These are phyloP conservation scores for Starmerella kuoi DNA, from an alignment of 805 yeast species.

Conservation along the genomic window DNA sequence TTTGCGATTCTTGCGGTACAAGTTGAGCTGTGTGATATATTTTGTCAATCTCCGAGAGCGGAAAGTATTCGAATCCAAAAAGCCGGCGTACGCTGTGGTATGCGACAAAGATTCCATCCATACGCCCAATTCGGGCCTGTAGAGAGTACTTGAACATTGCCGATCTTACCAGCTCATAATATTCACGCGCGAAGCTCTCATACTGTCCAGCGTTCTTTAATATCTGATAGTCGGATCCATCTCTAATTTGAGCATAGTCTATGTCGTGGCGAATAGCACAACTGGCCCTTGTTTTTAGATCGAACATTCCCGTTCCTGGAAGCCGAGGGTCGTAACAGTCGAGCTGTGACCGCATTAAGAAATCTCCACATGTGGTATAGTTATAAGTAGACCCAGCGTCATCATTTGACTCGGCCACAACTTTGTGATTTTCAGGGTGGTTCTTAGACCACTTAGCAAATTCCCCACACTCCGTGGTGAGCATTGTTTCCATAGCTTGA, in stretches of 20 bases:
- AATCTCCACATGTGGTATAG: slow-evolving; percentile 54
- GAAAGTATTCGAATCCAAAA: slow-evolving; percentile 85
- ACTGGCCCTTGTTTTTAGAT: slow-evolving; percentile 82
- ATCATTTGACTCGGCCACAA: background rate
- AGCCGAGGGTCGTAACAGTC: slow-evolving; percentile 67
- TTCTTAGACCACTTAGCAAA: slow-evolving; percentile 34
- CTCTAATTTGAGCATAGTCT: slow-evolving; percentile 43
- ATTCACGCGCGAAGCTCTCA: slow-evolving; percentile 78
- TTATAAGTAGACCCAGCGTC: slow-evolving; percentile 40
- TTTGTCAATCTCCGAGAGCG: slow-evolving; percentile 58
- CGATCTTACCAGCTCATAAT: slow-evolving; percentile 58
- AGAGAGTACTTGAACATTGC: slow-evolving; percentile 73
- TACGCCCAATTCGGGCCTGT: slow-evolving; percentile 88
- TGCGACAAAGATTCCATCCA: slow-evolving; percentile 93
- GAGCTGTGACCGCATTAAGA: slow-evolving; percentile 78
- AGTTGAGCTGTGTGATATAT: slow-evolving; percentile 40
- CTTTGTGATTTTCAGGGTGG: slow-evolving; percentile 2
- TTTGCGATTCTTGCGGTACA: slow-evolving; percentile 5
- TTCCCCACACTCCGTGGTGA: slow-evolving; percentile 48
- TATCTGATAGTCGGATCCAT: slow-evolving; percentile 57
- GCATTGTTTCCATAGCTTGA: slow-evolving; percentile 60
- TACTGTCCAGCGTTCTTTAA: slow-evolving; percentile 46
- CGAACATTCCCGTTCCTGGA: slow-evolving; percentile 89
- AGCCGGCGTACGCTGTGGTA: slow-evolving; percentile 71
- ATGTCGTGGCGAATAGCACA: slow-evolving; percentile 73